Base-by-base conservation (phyloP, 768 basidiomycete species). In the Pisolithus sp. region DNA sequence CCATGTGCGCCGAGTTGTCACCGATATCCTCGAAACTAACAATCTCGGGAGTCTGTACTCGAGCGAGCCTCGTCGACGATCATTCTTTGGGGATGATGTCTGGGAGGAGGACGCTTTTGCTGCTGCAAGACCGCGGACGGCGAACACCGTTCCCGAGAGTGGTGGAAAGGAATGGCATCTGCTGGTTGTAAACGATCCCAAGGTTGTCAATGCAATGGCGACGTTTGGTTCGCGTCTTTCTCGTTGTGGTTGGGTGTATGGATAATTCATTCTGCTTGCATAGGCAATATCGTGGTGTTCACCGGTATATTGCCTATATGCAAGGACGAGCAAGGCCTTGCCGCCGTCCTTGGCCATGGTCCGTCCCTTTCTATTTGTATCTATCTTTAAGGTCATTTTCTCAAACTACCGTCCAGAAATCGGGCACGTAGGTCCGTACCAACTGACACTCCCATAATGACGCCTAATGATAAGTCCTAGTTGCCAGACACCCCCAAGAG, bases 291-390 rank as follows among this genome's bases (percentile, higher is more conserved):
- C 49, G 77, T 93, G 30, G 88, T 97, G 9, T 95, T 89, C 62
- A 93, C 91, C 0, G 93, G 93, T 0, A 90, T 96, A 34, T 66
- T 96, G 4, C 89, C 88, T 0, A 70, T 93, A 6, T 84, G 83
- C 43, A 72, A 71, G 54, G 83, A 91, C 55, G 89, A 93, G 57
- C 78, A 86, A 59, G 91, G 90, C 0, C 71, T 97, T 0, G 89
- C 93, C 1, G 84, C 85, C 17, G 85, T 96, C 1, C 69, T 97
- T 3, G 81, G 88, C 1, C 93, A 96, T 65, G 91, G 92, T 88
- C 49, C 34, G 52, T 21, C 24, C 43, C 9, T 7, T 37, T 46
- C 40, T 45, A 18, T 49, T 24, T 15, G 12, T 40, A 37, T 34
- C 20, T 12, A 24, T 12, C n/a, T 47, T 38, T 28, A 17, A 10